Conservation (phyloP, 2,329 filamentous ascomycete genomes). For the Stagonosporopsis vannaccii region DNA sequence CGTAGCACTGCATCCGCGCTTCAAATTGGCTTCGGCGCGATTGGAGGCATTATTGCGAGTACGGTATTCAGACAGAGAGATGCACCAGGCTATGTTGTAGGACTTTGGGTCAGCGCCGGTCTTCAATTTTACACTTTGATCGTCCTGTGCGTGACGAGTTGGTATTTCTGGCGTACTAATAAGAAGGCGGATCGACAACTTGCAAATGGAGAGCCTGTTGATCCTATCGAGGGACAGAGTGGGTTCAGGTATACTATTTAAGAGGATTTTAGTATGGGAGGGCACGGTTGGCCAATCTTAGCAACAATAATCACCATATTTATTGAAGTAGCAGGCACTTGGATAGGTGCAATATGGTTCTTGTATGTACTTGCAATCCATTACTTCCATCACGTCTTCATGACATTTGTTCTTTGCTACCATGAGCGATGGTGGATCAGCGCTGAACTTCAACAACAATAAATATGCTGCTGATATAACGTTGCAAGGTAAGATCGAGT, state of each 20-base stretch:
- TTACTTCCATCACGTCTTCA: no score
- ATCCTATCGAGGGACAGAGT: slow-evolving; percentile 27
- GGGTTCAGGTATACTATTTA: slow-evolving; percentile 32
- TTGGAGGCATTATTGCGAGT: slow-evolving; percentile 35
- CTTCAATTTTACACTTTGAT: slow-evolving; percentile 29
- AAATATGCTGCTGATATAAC: no score
- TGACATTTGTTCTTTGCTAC: no score
- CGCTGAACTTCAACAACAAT: no score
- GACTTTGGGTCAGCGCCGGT: slow-evolving; percentile 29
- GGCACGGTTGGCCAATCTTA: no score
- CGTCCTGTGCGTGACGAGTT: slow-evolving; percentile 19
- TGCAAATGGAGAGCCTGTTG: slow-evolving; percentile 22
- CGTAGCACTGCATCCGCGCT: slow-evolving; percentile 30
- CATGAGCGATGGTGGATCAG: no score
- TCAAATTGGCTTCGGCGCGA: slow-evolving; percentile 36
- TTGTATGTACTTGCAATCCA: no score
- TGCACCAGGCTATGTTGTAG: slow-evolving; percentile 30
- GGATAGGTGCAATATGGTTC: no score
- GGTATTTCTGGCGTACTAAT: slow-evolving; percentile 27
- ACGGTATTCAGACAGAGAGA: slow-evolving; percentile 32
- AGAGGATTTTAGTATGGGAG: not conserved
- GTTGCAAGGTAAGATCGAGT: no score
- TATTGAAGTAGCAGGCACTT: no score
- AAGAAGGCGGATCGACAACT: slow-evolving; percentile 21
- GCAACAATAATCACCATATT: no score